Evolutionary conservation across 2,329 filamentous ascomycete genomes (phyloP).

Genomic region (Claviceps maximensis): DNA sequence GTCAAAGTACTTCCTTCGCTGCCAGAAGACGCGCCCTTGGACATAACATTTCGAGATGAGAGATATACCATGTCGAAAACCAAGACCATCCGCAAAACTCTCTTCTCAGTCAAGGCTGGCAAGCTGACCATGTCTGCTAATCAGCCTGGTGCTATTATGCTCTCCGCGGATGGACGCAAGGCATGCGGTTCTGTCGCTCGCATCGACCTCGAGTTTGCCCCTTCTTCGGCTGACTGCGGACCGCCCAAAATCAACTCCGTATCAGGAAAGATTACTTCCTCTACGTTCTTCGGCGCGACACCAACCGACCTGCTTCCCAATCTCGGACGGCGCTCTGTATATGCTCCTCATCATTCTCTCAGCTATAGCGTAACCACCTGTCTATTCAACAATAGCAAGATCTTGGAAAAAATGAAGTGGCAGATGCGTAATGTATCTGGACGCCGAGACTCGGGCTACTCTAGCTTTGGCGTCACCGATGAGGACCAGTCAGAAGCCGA

Average conservation of each 20-base stretch:
- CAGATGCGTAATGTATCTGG: slow-evolving; percentile 18
- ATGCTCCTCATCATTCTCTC: slow-evolving; percentile 27
- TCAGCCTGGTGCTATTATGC: slow-evolving; percentile 35
- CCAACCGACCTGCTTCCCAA: slow-evolving; percentile 36
- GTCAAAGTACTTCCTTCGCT: slow-evolving; percentile 40
- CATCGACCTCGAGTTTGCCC: slow-evolving; percentile 35
- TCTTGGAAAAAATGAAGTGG: slow-evolving; percentile 28
- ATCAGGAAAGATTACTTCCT: slow-evolving; percentile 35
- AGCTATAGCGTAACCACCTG: slow-evolving; percentile 32
- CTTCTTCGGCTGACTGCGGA: slow-evolving; percentile 25
- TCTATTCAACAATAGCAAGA: slow-evolving; percentile 25
- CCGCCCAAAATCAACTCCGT: slow-evolving; percentile 37
- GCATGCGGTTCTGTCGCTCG: slow-evolving; percentile 28
- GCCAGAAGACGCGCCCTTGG: slow-evolving; percentile 37
- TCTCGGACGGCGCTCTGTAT: slow-evolving; percentile 30
- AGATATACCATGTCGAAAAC: slow-evolving; percentile 36
- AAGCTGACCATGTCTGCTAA: slow-evolving; percentile 30
- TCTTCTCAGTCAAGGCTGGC: slow-evolving; percentile 39
- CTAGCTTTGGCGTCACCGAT: slow-evolving; percentile 24
- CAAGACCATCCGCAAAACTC: slow-evolving; percentile 39
- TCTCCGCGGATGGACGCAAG: slow-evolving; percentile 34
- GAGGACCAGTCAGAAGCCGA: slow-evolving; percentile 24
- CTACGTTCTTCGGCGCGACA: slow-evolving; percentile 37
- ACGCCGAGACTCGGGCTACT: slow-evolving; percentile 42
- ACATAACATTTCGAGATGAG: slow-evolving; percentile 32